Evolutionary conservation across 768 basidiomycete genomes (phyloP).

Genomic region (Wakefieldia striispora): DNA sequence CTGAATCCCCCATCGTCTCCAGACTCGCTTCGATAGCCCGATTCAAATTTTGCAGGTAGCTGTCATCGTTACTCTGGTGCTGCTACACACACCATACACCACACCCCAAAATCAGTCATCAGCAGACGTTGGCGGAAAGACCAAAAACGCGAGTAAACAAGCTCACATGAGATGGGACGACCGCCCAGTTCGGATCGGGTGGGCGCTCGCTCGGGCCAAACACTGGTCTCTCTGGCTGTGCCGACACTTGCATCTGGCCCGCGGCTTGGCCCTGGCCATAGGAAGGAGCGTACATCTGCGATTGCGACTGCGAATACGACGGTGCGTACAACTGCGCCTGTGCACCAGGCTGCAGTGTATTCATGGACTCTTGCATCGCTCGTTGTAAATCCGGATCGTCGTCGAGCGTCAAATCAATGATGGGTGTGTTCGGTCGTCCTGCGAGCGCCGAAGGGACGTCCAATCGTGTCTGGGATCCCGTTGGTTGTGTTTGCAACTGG

Average conservation of each 20-base stretch:
- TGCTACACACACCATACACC: no score
- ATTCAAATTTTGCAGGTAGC: conserved; percentile 62
- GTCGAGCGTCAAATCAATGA: conserved; percentile 63
- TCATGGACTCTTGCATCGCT: conserved; percentile 54
- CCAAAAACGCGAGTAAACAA: neutral
- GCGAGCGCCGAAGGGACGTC: conserved; percentile 8
- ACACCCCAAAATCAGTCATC: neutral
- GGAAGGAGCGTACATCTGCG: conserved; percentile 27
- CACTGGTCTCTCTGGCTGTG: conserved; percentile 35
- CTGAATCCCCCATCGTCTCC: conserved; percentile 44
- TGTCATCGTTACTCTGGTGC: conserved; percentile 38
- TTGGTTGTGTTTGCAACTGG: neutral
- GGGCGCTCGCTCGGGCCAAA: conserved; percentile 63
- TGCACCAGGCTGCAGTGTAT: conserved; percentile 31
- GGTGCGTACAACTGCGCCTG: conserved; percentile 17
- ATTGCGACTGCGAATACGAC: conserved; percentile 14
- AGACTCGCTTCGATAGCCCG: conserved; percentile 74
- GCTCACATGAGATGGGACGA: conserved; percentile 66
- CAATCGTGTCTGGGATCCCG: conserved; percentile 6
- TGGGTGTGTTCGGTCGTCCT: conserved; percentile 28
- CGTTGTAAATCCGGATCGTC: conserved; percentile 50
- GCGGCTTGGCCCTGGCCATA: conserved; percentile 47
- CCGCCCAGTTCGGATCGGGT: conserved; percentile 64
- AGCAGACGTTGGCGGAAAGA: neutral
- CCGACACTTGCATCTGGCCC: conserved; percentile 33